phyloP scores from a whole-genome alignment of 2,329 filamentous ascomycete species.

The Phialophora macrospora region DNA sequence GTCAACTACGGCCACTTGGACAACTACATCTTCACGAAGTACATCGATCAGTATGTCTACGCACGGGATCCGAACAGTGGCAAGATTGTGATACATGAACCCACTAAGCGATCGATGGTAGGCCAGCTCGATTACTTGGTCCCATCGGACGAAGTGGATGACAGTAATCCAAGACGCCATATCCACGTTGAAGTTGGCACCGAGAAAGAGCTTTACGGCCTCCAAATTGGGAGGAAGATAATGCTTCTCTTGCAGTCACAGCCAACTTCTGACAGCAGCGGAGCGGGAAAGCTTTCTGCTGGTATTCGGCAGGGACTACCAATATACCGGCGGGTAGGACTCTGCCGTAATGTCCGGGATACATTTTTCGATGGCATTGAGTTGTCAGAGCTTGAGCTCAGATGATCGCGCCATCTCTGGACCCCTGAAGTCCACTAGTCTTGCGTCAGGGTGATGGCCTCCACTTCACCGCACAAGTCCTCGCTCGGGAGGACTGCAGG shows the following conservation, averaged over 20 bases:
- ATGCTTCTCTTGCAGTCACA: conserved; percentile 1
- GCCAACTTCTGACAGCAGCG: background rate
- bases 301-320: background rate
- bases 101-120: conserved; percentile 8
- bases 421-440: background rate
- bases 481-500: too few species aligned
- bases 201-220: background rate
- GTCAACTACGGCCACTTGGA: background rate
- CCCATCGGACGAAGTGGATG: background rate
- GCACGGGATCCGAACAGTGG: conserved; percentile 2
- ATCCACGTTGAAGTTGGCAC: background rate
- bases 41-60: conserved; percentile 10
- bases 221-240: background rate
- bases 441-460: background rate
- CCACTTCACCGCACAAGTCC: too few species aligned
- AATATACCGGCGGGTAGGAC: background rate
- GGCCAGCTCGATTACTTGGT: conserved; percentile 8
- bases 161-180: background rate
- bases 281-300: background rate
- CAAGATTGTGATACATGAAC: conserved; percentile 11
- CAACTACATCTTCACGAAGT: conserved; percentile 4
- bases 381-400: background rate
- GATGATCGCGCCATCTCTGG: background rate
- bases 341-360: background rate
- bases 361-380: background rate